Conservation (phyloP, 176 grass and related monocot genomes). For the Zea mays region DNA sequence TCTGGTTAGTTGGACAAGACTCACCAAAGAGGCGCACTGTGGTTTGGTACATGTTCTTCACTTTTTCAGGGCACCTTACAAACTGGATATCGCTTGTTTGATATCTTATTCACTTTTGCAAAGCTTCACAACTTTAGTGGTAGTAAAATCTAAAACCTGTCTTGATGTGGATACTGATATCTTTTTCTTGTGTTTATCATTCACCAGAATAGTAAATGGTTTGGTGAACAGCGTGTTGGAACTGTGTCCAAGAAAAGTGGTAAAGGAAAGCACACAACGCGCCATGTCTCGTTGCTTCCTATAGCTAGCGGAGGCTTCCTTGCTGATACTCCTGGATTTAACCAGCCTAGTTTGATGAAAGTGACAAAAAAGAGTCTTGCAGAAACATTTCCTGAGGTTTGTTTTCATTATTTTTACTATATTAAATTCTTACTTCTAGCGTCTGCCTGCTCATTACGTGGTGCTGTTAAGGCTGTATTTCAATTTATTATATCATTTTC, state of each 20-base stretch:
- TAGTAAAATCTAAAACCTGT: slow-evolving; percentile 20
- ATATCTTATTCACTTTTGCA: background rate
- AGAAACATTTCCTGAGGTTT: slow-evolving; percentile 82
- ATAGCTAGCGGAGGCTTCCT: slow-evolving; percentile 76
- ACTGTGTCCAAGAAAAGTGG: slow-evolving; percentile 91
- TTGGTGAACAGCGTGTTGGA: slow-evolving; percentile 92
- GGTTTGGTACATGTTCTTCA: background rate
- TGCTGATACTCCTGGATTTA: slow-evolving; percentile 98
- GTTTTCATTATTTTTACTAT: slow-evolving; percentile 23
- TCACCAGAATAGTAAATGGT: slow-evolving; percentile 86
- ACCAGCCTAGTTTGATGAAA: slow-evolving; percentile 94
- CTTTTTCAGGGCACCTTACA: background rate
- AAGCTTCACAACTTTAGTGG: background rate
- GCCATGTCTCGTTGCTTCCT: slow-evolving; percentile 92
- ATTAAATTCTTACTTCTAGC: slow-evolving; percentile 6
- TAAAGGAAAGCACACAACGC: slow-evolving; percentile 93
- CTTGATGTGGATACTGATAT: slow-evolving; percentile 13
- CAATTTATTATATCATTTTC: slow-evolving; percentile 9
- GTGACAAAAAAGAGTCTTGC: slow-evolving; percentile 80
- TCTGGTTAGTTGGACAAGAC: background rate
- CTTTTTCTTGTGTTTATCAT: slow-evolving; percentile 19
- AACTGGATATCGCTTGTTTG: slow-evolving; percentile 16
- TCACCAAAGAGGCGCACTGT: background rate
- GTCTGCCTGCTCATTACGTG: background rate
- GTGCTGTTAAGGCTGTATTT: slow-evolving; percentile 1